A percentile compares a stretch with the other conserved stretches of the same genome.
These are phyloP conservation scores for Saturnispora halmiae DNA, from an alignment of 805 yeast genomes.

Conservation along the genomic window DNA sequence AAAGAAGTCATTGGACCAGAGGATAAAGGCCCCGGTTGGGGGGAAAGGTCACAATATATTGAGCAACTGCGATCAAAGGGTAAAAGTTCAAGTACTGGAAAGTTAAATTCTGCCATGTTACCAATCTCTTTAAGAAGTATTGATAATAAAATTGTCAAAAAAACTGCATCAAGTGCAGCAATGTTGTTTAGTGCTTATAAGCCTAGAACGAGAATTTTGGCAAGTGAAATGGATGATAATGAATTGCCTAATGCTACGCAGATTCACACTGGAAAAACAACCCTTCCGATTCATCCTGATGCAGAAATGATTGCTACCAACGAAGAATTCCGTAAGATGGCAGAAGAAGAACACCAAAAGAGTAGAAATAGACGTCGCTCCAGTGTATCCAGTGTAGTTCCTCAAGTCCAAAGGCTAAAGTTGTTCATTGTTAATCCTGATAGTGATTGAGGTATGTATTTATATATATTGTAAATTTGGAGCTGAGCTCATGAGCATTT, in stretches of 20 bases:
- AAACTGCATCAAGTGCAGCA: not conserved
- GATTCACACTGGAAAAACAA: slow-evolving; percentile 23
- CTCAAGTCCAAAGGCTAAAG: slow-evolving; percentile 13
- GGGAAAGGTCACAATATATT: slow-evolving; percentile 44
- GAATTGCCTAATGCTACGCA: slow-evolving; percentile 34
- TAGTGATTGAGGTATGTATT: slow-evolving; percentile 24
- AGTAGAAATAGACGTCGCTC: not conserved
- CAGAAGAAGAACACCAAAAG: slow-evolving; percentile 4
- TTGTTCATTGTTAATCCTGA: slow-evolving; percentile 55
- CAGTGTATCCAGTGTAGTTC: slow-evolving; percentile 23
- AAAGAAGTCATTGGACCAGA: not conserved
- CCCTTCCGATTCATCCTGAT: slow-evolving; percentile 27
- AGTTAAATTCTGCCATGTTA: slow-evolving; percentile 2
- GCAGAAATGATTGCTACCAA: slow-evolving; percentile 27
- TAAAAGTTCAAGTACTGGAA: slow-evolving; percentile 4
- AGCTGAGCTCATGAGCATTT: not conserved
- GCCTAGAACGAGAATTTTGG: slow-evolving; percentile 60
- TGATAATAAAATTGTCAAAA: not conserved
- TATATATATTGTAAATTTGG: too few relatives aligned
- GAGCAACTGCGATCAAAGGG: slow-evolving; percentile 14
- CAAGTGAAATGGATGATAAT: slow-evolving; percentile 66
- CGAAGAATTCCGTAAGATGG: slow-evolving; percentile 25
- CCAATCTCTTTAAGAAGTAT: slow-evolving; percentile 3
- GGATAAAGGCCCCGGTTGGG: slow-evolving; percentile 30
- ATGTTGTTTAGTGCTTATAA: slow-evolving; percentile 25